Base-by-base conservation (phyloP, 306 rosid species). In the Cucurbita maxima region DNA sequence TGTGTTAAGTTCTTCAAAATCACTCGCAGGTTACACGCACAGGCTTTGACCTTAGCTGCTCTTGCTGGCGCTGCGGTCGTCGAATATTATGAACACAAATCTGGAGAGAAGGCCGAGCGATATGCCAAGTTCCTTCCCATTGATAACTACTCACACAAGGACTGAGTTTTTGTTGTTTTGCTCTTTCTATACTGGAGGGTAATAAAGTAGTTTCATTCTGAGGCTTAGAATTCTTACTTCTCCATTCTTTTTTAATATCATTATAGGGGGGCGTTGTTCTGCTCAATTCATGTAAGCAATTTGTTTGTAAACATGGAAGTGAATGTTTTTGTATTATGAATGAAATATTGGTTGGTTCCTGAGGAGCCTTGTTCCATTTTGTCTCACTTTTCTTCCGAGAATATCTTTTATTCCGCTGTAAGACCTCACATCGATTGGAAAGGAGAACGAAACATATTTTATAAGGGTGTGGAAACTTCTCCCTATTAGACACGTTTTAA, bases 1-100 rank as follows among this genome's bases (percentile, higher is more conserved):
- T 72, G 59, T 52, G 19, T 74, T 75, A 43, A 75, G 76, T 14
- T 34, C 36, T 10, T 50, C 7, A 13, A 6, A 34, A 72, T 52
- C 58, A 48, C 16, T 67, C 48, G 78, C 88, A 95, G 97, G 96
- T 80, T 95, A 82, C 92, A 95, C 41, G 99, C 97, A 3, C 99
- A 95, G 90, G 99, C 92, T 75, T 82, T 91, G 16, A 95, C 99
- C 1, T 85, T 95, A 5, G 97, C 92, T 18, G 99, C 97, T 43
- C 76, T 95, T 50, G 90, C 90, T 0, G 99, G 97, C 19, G 96
- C 96, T 12, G 99, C 97, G 5, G 83, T 82, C 58, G 99, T 89
- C 6, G 99, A 91, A 75, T 89, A 83, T 83, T 89, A 88, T 41
- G 99, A 95, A 76, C 92, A 77, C 45, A 84, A 73, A 74, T 6